These are phyloP conservation scores for barrel medic (Medicago truncatula) DNA, from an alignment of 306 rosid genomes.

Conservation along the genomic window MtrunA17r5.0-ANR NC_053045.1:37648001-37648500, in stretches of 20 bases:
- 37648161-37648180: neutral
- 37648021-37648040: neutral
- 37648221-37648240: neutral
- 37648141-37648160: slow-evolving; percentile 16
- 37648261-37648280: neutral
- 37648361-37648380: slow-evolving; percentile 9
- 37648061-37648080: neutral
- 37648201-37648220: neutral
- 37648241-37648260: slow-evolving; percentile 7
- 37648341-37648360: neutral
- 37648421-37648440: slow-evolving; percentile 20
- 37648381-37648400: slow-evolving; percentile 15
- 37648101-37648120: neutral
- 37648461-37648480: neutral
- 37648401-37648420: slow-evolving; percentile 20
- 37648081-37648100: neutral
- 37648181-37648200: slow-evolving; percentile 14
- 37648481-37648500: neutral
- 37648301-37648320: neutral
- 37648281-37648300: neutral
- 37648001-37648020: neutral
- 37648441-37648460: slow-evolving; percentile 1
- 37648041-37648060: neutral
- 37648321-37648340: neutral
- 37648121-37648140: slow-evolving; percentile 1